Evolutionary conservation across 75 land plant species (phyloP).

Genomic region (Pseudotsuga menziesii): DNA sequence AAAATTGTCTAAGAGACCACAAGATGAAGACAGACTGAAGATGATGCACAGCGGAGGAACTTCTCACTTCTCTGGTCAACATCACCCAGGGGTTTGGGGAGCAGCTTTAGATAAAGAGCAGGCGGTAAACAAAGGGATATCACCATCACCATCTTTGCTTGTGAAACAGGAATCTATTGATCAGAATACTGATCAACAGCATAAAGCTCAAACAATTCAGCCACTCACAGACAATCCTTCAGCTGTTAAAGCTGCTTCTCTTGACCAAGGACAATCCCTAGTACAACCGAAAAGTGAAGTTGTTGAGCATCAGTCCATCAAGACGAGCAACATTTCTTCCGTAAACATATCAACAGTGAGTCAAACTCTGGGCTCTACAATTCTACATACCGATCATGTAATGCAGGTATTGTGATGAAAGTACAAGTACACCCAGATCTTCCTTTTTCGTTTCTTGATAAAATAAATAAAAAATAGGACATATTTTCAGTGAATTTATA

Average conservation of each 20-base stretch:
- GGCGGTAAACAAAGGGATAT: neutral
- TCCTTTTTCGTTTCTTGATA: no score
- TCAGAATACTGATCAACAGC: slow-evolving; percentile 27
- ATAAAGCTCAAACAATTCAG: slow-evolving; percentile 17
- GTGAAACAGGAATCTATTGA: slow-evolving; percentile 54
- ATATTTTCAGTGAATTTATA: no score
- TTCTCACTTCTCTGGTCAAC: slow-evolving; percentile 31
- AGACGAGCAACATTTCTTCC: slow-evolving; percentile 19
- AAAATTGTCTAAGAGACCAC: slow-evolving; percentile 28
- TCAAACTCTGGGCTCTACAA: slow-evolving; percentile 20
- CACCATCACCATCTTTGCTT: slow-evolving; percentile 14
- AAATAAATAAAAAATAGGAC: no score
- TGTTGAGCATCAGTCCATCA: slow-evolving; percentile 38
- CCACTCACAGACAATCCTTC: slow-evolving; percentile 11
- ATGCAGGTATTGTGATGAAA: slow-evolving; percentile 17
- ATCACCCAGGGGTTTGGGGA: slow-evolving; percentile 33
- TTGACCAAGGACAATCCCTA: slow-evolving; percentile 21
- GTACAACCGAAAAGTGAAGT: slow-evolving; percentile 22
- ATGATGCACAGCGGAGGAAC: slow-evolving; percentile 31
- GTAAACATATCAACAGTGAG: slow-evolving; percentile 9
- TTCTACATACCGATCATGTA: slow-evolving; percentile 11
- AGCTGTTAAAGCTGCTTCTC: slow-evolving; percentile 6
- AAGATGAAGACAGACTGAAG: slow-evolving; percentile 14
- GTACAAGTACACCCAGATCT: neutral
- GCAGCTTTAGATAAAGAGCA: slow-evolving; percentile 27